Base-by-base conservation (phyloP, 2,329 filamentous ascomycete genomes). In the Harringtonia aguacate region DNA sequence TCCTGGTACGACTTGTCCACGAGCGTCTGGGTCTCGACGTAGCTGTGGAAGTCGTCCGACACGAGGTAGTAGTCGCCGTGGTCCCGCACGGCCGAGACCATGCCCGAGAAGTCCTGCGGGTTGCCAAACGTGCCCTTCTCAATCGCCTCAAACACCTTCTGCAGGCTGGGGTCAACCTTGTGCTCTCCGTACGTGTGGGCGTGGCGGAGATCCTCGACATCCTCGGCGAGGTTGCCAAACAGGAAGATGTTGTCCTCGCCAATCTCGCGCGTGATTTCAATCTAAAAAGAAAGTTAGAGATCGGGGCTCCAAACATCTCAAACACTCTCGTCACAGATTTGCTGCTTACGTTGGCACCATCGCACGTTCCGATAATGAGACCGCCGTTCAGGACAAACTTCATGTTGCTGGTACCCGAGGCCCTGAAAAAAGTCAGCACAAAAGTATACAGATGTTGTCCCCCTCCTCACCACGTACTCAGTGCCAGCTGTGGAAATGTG, bases 321-420 rank as follows among this genome's bases (percentile, higher is more conserved):
- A 13, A 13, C 24, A 14, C n/a, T n/a, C n/a, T n/a, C n/a, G n/a
- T n/a, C n/a, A 20, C 8, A 4, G 4, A 29, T n/a, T 1, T 27
- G 22, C 35, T 13, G 71, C 82, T 73, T 73, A 92, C 87, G 59
- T 98, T 98, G 50, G 92, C 92, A 59, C 92, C 92, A 58, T 98
- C 92, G 60, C 90, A 95, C 18, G 92, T 98, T 55, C 92, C 92
- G 55, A 98, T 98, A 58, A 98, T 94, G 49, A 98, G 72, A 51
- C 92, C 92, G 51, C 92, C 92, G 57, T 97, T 98, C 57, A 98
- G 74, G 14, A 95, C 92, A 63, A 98, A 98, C 66, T 98, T 98
- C 92, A 98, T 98, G 77, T 98, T 98, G 58, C 86, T 94, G 13
- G 88, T 95, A 50, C 90, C 90, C 51, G 76, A 81, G 18, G 78